Evolutionary conservation across 2,329 filamentous ascomycete species (phyloP), one percentile per base, ranked within the genome.

Genomic region (Davidsoniella neocaledoniae): DNA sequence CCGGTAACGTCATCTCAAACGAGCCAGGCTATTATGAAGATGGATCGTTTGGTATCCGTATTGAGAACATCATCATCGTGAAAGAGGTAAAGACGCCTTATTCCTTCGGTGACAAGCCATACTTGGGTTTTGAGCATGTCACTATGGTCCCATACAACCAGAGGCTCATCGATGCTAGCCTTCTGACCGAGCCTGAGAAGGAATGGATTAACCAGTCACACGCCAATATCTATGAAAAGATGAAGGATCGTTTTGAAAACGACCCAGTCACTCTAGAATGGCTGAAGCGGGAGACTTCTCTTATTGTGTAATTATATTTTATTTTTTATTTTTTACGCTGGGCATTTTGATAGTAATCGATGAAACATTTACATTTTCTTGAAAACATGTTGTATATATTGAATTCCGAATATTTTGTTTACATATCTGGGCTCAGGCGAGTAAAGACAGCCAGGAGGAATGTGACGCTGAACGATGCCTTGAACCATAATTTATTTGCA

Each of bases 1-100:
- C 86, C n/a, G 91, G 91, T 42, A 95, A 98, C 58, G 90, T 98
- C 39, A 78, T 96, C 48, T 96, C 90, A 1, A 87, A 95, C 59
- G 87, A 98, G 64, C 91, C 91, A 1, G 91, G 91, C 26, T 98
- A 88, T 67, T 98, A 98, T 63, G 88, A 96, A 64, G 91, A 98
- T 58, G 90, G 87, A 44, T 79, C 79, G 38, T 98, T 94, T 60
- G 91, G 91, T 16, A 91, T 98, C 57, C 82, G 91, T 16, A 95
- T 95, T 59, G 91, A 98, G 66, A 98, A 98, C 63, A 79, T 98
- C 59, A 78, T 94, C 56, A 82, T 96, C 71, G 86, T 93, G 26
- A 82, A 77, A 56, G 87, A 95, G 62, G 81, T 83, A n/a, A 72
- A 88, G 64, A 94, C 90, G 4, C 80, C 81, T 54, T 76, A 94